Conservation (phyloP, 768 basidiomycete genomes). For the Pulveroboletus sp. region DNA sequence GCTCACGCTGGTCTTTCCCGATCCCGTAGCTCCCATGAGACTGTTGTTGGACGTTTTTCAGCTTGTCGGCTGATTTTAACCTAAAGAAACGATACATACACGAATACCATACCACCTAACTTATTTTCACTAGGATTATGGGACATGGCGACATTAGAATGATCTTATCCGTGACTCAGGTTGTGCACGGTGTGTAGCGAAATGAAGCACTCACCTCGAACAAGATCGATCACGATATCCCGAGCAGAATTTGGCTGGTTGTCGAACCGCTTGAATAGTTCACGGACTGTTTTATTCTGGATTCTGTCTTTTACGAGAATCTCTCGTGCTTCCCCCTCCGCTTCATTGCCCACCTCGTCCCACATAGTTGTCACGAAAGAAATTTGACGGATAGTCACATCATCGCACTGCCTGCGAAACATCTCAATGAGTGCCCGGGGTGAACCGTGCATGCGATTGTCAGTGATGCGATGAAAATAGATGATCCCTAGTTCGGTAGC, state of each 20-base stretch:
- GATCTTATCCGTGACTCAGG: too few relatives aligned
- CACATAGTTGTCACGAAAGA: constrained; percentile 12
- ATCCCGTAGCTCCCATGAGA: constrained; percentile 3
- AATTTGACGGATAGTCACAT: not conserved
- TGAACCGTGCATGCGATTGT: not conserved
- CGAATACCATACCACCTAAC: not conserved
- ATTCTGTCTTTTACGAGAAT: not conserved
- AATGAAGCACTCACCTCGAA: not conserved
- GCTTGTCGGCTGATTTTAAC: too few relatives aligned
- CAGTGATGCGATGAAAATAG: constrained; percentile 8
- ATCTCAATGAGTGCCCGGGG: not conserved
- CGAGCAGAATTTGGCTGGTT: not conserved
- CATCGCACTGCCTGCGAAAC: not conserved
- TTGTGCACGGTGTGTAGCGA: too few relatives aligned
- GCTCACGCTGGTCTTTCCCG: constrained; percentile 10
- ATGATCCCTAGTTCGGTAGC: not conserved
- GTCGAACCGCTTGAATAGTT: constrained; percentile 1
- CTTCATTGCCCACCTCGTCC: not conserved
- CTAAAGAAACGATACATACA: constrained; percentile 3
- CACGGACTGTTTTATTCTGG: not conserved
- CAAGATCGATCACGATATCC: not conserved
- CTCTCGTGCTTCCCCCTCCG: constrained; percentile 1
- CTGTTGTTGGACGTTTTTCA: not conserved
- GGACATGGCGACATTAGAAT: too few relatives aligned
- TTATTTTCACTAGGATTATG: not conserved